Base-by-base conservation (phyloP, 164 flowering plant species). In the Protea cynaroides region DNA sequence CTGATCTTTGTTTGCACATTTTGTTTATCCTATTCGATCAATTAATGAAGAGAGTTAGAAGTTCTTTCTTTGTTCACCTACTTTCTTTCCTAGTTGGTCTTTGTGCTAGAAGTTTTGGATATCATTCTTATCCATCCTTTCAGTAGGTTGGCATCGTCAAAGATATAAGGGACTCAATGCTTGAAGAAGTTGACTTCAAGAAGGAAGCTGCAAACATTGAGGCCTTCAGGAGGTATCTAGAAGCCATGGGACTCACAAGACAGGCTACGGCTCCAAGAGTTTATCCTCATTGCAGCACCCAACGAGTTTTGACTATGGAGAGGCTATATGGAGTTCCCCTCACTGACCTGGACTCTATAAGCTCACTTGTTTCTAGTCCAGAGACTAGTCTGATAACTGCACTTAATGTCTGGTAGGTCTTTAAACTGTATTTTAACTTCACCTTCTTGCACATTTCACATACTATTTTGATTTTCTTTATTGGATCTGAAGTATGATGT, bases 251-350 rank as follows among this genome's bases (percentile, higher is more conserved):
- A 57, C 94, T 93, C 72, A 83, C 84, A 54, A 74, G 83, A 79
- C 90, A 87, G 69, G 98, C 97, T 65, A 87, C 92, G 63, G 97
- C 97, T 70, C 98, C 97, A 64, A 86, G 76, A 77, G 94, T 93
- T 17, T 93, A 87, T 72, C 77, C 65, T 11, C 82, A 85, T 44
- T 88, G 86, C 76, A 87, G 92, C 74, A 81, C 84, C 44, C 75
- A 65, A 25, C 80, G 92, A 64, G 79, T 93, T 58, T 66, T 93
- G 67, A 93, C 98, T 53, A 93, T 93, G 98, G 83, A 93, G 79
- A 87, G 98, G 80, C 87, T 93, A 56, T 90, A 93, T 72, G 98
- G 98, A 71, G 98, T 90, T 71, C 98, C 98, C 78, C 88, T 93
- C 56, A 93, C 98, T 22, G 97, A 93, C 71, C 81, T 93, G 49